Base-by-base conservation (phyloP, 495 filamentous ascomycete genomes). In the Penicillium parvum region DNA sequence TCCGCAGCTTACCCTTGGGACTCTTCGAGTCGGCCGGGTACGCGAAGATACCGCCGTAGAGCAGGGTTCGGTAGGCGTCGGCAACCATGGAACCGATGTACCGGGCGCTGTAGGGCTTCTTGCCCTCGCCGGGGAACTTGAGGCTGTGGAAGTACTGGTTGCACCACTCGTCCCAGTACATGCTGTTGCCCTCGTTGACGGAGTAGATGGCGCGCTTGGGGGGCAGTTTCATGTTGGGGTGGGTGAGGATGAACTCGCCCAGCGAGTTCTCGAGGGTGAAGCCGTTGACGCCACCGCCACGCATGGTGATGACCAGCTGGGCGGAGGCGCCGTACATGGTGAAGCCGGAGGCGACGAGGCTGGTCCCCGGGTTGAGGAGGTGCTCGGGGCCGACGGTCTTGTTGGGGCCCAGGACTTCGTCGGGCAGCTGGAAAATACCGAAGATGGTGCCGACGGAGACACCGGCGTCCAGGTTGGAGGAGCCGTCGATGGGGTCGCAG, bases 311-410 rank as follows among this genome's bases (percentile, higher is more conserved):
- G 40, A 98, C 92, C 38, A 98, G 74, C 67, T 96, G 90, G 5
- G 92, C 85, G 16, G 89, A 95, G 52, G 92, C 92, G 57, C 92
- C 92, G 68, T 98, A 98, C 92, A 98, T 98, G 64, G 92, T 98
- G 74, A 98, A 98, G 2, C 92, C 92, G 3, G 87, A 83, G 15
- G 94, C 92, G 20, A 97, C 82, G 21, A 97, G 79, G 64, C 94
- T 88, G 2, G 87, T 88, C 26, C 94, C 92, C 1, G 94, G 86
- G 63, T 79, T 81, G 41, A 95, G 78, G 28, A 97, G 74, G 63
- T 96, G 88, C 62, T 95, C 81, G 39, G 87, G 84, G 16, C 77
- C 81, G 32, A 84, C 82, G n/a, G 47, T 41, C 47, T 72, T 71
- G 42, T 60, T 47, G 11, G 63, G 68, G 3, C 85, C 86, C 41